Evolutionary conservation across 1,284 basidiomycete genomes (phyloP), one percentile per base, ranked within the genome.

Genomic region (Ganoderma sp.): DNA sequence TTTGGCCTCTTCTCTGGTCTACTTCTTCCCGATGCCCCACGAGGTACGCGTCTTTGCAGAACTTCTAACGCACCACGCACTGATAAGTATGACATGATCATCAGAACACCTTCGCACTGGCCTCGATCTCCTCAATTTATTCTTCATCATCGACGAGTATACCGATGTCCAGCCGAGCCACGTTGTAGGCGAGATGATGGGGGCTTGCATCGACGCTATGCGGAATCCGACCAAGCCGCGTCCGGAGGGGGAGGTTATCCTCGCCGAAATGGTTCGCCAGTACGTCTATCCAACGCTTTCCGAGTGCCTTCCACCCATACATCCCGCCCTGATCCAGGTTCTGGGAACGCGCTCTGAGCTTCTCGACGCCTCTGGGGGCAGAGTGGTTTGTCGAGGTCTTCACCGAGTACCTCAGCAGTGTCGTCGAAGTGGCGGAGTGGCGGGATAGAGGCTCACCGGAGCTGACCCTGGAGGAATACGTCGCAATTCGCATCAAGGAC

Each of bases 71-170:
- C 12, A 25, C 8, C 19, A 25, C 9, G 64, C 17, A 14, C 58
- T 28, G 17, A 65, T 15, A 9, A 19, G 50, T 19, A 39, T 67
- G 3, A 34, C 5, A 25, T 52, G 7, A 7, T 14, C 37, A 8
- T 5, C 43, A 48, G 56, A 58, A 58, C 56, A 58, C 28, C 64
- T 78, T 34, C 74, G 79, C 9, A 75, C 71, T 17, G 74, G 73
- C 4, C 81, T 81, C 69, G 83, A 84, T 65, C 70, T 83, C n/a
- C 82, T 83, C 78, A 80, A 79, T 48, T 70, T 82, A 5, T 82
- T 82, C 69, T 84, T 83, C 69, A 77, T 82, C 14, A 76, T 83
- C 58, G 83, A 84, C 68, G 82, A 84, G 64, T 80, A 81, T 65
- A 79, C 81, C n/a, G 83, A 84, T 66, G 71, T 78, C 0, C 75